Percentiles rank a stretch among this genome's conserved stretches.
phyloP scores from a whole-genome alignment of 192 early-diverging fungal species.

The Mortierella claussenii region DNA sequence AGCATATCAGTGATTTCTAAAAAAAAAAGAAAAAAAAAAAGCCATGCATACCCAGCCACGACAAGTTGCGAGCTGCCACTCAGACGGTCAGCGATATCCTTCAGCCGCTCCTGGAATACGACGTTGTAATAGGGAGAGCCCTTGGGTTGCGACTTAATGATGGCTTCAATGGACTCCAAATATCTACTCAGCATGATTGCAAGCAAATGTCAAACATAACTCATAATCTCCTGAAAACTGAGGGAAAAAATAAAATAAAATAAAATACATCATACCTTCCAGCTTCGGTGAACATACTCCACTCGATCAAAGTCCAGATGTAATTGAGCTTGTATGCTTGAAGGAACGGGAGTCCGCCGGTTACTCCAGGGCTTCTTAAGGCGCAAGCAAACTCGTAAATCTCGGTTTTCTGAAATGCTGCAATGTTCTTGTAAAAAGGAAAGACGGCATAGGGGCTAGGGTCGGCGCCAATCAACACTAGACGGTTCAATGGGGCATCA shows the following conservation, averaged over 20 bases:
- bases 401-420: conserved; percentile 81
- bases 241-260: neutral
- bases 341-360: conserved; percentile 82
- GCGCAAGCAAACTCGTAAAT: conserved; percentile 83
- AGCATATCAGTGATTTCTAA: neutral
- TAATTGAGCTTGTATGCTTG: conserved; percentile 90
- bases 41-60: conserved; percentile 25
- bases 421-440: conserved; percentile 64
- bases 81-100: conserved; percentile 76
- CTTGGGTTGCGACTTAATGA: conserved; percentile 76
- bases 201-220: no score
- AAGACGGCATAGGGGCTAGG: conserved; percentile 46
- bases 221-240: no score
- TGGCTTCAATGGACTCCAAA: conserved; percentile 77
- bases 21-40: neutral
- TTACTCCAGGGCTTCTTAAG: conserved; percentile 52
- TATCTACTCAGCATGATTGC: no score
- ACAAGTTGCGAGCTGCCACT: conserved; percentile 53
- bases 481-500: conserved; percentile 68
- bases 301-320: conserved; percentile 85
- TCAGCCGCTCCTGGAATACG: conserved; percentile 75
- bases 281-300: conserved; percentile 79
- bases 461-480: conserved; percentile 76
- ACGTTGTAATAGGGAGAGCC: conserved; percentile 86
- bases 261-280: conserved; percentile 38